These are phyloP conservation scores for Ricinus communis DNA, from an alignment of 345 rosid species.

Conservation along the genomic window DNA sequence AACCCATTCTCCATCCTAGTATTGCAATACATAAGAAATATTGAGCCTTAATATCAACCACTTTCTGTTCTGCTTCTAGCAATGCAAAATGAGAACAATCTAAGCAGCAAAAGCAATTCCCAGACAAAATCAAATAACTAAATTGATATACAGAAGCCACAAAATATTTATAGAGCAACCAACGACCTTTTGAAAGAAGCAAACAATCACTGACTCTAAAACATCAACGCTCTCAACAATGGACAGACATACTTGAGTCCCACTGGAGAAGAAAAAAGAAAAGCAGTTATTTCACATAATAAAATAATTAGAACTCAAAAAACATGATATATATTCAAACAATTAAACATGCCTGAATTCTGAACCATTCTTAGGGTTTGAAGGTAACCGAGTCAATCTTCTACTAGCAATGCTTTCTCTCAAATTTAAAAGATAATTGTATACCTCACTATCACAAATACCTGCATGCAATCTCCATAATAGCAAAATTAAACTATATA, in stretches of 20 bases:
- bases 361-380: conserved; percentile 66
- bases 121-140: not conserved
- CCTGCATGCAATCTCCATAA: conserved; percentile 51
- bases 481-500: not conserved
- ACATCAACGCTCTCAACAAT: conserved; percentile 46
- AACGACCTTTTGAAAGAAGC: conserved; percentile 67
- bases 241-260: conserved; percentile 67
- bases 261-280: conserved; percentile 41
- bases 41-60: not conserved
- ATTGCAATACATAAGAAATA: not conserved
- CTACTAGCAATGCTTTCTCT: conserved; percentile 40
- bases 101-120: not conserved
- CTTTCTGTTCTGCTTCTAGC: not conserved
- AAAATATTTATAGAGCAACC: conserved; percentile 3
- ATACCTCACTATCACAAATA: conserved; percentile 51
- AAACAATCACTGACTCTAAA: conserved; percentile 41
- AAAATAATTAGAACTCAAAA: not conserved
- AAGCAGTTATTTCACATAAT: conserved; percentile 11
- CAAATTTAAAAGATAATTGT: conserved; percentile 56
- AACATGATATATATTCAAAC: not conserved
- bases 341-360: conserved; percentile 59
- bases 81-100: not conserved
- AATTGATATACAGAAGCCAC: too few relatives aligned
- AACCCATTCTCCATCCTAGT: not conserved
- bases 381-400: conserved; percentile 58